Conservation (phyloP, 2,329 filamentous ascomycete species). For the Phialophora verrucosa region DNA sequence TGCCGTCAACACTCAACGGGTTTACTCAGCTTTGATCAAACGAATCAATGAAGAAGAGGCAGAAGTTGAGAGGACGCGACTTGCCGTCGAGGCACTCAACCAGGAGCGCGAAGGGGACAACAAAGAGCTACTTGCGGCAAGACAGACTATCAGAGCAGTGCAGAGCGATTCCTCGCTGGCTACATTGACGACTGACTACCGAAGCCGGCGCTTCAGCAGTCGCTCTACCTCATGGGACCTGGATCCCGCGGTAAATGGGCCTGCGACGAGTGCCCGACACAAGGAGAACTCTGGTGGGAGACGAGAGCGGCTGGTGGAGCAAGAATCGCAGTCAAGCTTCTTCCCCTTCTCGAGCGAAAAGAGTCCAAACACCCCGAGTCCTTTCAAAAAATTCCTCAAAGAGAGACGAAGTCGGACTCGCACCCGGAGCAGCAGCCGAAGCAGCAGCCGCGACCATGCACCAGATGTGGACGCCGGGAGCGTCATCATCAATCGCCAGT, state of each 20-base stretch:
- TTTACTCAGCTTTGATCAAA: conserved; percentile 53
- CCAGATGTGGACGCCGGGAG: conserved; percentile 19
- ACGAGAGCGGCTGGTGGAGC: conserved; percentile 23
- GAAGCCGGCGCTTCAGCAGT: conserved; percentile 13
- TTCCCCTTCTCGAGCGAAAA: conserved; percentile 33
- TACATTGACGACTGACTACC: conserved; percentile 14
- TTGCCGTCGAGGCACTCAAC: conserved; percentile 30
- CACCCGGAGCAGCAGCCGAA: conserved; percentile 10
- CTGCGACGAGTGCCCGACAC: conserved; percentile 11
- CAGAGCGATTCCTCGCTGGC: conserved; percentile 28
- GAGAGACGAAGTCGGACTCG: conserved; percentile 20
- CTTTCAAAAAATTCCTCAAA: conserved; percentile 31
- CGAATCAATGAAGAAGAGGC: conserved; percentile 45
- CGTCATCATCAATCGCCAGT: conserved; percentile 19
- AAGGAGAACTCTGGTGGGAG: conserved; percentile 20
- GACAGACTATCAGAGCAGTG: conserved; percentile 29
- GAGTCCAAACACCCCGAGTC: conserved; percentile 28
- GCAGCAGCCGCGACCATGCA: neutral
- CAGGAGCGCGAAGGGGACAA: conserved; percentile 8
- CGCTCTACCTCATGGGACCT: conserved; percentile 16
- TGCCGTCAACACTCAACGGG: conserved; percentile 47
- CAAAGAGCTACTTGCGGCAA: neutral
- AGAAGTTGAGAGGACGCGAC: conserved; percentile 36
- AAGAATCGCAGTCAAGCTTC: conserved; percentile 35
- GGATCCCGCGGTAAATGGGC: conserved; percentile 4